Base-by-base conservation (phyloP, 106 monocot species). In the Allium cepa region DNA sequence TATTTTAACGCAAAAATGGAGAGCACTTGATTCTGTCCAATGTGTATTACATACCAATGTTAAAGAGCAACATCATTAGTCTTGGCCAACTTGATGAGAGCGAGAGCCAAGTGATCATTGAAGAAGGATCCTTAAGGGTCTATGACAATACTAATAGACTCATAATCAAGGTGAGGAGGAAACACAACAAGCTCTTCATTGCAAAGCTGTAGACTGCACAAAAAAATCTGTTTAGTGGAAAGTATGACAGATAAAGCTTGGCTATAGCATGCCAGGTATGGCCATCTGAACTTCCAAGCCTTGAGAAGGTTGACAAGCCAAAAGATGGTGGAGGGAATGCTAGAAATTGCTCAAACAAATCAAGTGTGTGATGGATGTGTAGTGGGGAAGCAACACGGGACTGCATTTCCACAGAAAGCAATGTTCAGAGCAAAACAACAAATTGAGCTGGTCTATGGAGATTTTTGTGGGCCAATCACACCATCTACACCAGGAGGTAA, bases 381-480 rank as follows among this genome's bases (percentile, higher is more conserved):
- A 7, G 47, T 59, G 7, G 70, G 58, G 9, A 71, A 71, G 46
- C 70, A 71, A 18, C 45, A 3, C 16, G 13, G 61, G 2, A 13
- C 18, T 8, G 51, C 62, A 0, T 72, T 72, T 45, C 72, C 52
- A 7, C 50, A 28, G 0, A 8, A 11, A 9, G 49, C 52, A 15
- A 51, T 12, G 12, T 72, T 14, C 13, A 17, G 72, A 22, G 60
- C 62, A 6, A n/a, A 18, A 11, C 11, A 51, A 7, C 12, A 8
- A 0, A 17, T 72, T 3, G 58, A 75, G 22, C 8, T 75, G 45
- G 16, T 75, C 4, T 66, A 75, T 59, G 57, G 57, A 3, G 74
- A 75, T 59, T 22, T 75, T 11, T 75, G 58, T 46, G 74, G 74
- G 5, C 74, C 57, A 1, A 75, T 75, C 7, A 59, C 57, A 48